Conservation (phyloP, 176 grass and related monocot species). For the Alopecurus myosuroides region DNA sequence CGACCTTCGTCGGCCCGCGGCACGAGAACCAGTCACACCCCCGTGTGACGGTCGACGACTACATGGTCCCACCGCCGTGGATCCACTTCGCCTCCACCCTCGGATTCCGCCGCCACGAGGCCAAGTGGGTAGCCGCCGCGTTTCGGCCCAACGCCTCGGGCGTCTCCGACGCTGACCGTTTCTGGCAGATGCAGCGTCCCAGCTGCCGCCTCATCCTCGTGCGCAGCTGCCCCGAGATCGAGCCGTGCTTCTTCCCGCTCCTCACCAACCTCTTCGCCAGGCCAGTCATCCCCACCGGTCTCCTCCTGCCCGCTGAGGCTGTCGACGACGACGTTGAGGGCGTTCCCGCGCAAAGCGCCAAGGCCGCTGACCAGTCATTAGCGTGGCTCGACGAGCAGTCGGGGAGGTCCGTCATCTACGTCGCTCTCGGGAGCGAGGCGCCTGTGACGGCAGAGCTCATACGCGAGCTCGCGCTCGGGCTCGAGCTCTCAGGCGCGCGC, state of each 20-base stretch:
- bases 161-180: background rate
- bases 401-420: no score
- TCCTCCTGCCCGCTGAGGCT: background rate
- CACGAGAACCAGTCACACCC: background rate
- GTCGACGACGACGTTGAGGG: background rate
- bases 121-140: background rate
- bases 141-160: background rate
- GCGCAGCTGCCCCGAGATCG: conserved; percentile 30
- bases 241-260: background rate
- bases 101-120: conserved; percentile 23
- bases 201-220: background rate
- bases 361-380: conserved; percentile 3
- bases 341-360: background rate
- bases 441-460: background rate
- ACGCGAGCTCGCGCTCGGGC: conserved; percentile 15
- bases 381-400: background rate
- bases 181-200: background rate
- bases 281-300: conserved; percentile 26
- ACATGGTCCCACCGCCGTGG: conserved; percentile 19
- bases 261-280: conserved; percentile 12
- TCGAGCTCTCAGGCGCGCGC: background rate
- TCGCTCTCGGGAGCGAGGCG: conserved; percentile 27
- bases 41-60: background rate
- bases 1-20: background rate
- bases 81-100: conserved; percentile 19